phyloP scores from a whole-genome alignment of 345 rosid species.

The Melaleuca alternifolia region DNA sequence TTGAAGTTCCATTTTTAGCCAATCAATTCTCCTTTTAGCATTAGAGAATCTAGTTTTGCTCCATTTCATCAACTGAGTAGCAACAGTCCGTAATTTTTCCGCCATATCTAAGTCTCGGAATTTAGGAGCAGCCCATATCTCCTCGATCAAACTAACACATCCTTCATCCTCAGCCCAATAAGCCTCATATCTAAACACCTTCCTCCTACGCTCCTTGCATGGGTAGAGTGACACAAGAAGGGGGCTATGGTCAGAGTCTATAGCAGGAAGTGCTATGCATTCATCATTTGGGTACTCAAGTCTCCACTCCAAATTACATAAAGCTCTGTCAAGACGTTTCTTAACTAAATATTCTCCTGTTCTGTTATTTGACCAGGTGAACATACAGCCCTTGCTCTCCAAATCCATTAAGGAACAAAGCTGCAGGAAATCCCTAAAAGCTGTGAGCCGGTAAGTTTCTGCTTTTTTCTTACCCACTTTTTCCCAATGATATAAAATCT shows the following conservation, averaged over 20 bases:
- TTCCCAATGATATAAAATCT: too few species aligned
- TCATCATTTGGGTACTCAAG: background rate
- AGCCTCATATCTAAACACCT: accelerated
- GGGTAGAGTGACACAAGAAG: too few species aligned
- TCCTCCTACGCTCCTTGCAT: too few species aligned
- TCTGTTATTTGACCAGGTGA: too few species aligned
- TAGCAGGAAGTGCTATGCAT: background rate
- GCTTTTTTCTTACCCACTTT: too few species aligned
- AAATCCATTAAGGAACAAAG: background rate
- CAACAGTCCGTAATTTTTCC: accelerated
- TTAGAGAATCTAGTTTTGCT: background rate
- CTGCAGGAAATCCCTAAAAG: too few species aligned
- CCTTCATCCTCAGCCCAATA: accelerated
- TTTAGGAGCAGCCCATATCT: accelerated
- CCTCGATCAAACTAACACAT: accelerated
- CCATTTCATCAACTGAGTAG: accelerated
- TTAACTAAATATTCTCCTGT: background rate
- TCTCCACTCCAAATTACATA: accelerated
- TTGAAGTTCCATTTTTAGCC: background rate
- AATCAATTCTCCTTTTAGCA: background rate
- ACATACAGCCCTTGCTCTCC: accelerated
- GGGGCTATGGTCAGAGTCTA: accelerated
- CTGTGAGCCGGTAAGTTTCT: too few species aligned
- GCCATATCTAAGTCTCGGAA: background rate
- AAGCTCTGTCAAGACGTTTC: background rate